A percentile compares a stretch with the other conserved stretches of the same genome.
phyloP scores from a whole-genome alignment of 2,329 filamentous ascomycete species.

The Microdochium nivale region DNA sequence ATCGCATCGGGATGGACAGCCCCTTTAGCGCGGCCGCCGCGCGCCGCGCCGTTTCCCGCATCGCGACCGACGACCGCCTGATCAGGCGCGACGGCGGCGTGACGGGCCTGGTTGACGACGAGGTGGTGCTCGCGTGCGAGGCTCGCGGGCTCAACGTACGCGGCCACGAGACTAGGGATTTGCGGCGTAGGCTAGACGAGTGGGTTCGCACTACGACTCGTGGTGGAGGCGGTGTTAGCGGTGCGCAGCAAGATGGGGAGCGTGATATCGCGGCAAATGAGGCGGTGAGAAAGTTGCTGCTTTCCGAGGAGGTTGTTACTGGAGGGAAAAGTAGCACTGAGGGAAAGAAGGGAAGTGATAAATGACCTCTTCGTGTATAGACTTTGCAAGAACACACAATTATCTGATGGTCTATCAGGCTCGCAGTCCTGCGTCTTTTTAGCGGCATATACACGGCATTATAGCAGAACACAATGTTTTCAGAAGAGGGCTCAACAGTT shows the following conservation, averaged over 20 bases:
- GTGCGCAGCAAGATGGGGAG: slow-evolving; percentile 25
- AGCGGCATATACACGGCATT: too few relatives aligned
- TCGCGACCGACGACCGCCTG: slow-evolving; percentile 63
- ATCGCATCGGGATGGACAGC: slow-evolving; percentile 38
- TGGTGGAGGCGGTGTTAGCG: slow-evolving; percentile 2
- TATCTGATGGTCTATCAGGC: too few relatives aligned
- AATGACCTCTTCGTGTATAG: too few relatives aligned
- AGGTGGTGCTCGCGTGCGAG: slow-evolving; percentile 61
- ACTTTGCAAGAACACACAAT: too few relatives aligned
- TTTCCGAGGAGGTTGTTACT: neutral
- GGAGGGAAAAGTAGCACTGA: neutral
- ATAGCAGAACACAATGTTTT: too few relatives aligned
- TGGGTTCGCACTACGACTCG: slow-evolving; percentile 37
- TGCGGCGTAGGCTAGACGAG: slow-evolving; percentile 35
- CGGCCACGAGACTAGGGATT: slow-evolving; percentile 45
- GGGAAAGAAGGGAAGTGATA: slow-evolving; percentile 3
- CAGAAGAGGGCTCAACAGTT: too few relatives aligned
- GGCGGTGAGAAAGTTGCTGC: slow-evolving; percentile 11
- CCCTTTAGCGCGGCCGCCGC: slow-evolving; percentile 47
- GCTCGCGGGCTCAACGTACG: slow-evolving; percentile 57
- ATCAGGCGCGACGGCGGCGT: slow-evolving; percentile 56
- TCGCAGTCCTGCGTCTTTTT: too few relatives aligned
- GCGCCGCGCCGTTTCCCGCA: slow-evolving; percentile 45
- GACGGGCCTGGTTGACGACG: slow-evolving; percentile 46
- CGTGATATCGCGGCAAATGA: slow-evolving; percentile 16